Percentiles rank a stretch among this genome's conserved stretches.
These are phyloP conservation scores for Kodamaea lidongshanica DNA, from an alignment of 805 yeast genomes.

Conservation along the genomic window DNA sequence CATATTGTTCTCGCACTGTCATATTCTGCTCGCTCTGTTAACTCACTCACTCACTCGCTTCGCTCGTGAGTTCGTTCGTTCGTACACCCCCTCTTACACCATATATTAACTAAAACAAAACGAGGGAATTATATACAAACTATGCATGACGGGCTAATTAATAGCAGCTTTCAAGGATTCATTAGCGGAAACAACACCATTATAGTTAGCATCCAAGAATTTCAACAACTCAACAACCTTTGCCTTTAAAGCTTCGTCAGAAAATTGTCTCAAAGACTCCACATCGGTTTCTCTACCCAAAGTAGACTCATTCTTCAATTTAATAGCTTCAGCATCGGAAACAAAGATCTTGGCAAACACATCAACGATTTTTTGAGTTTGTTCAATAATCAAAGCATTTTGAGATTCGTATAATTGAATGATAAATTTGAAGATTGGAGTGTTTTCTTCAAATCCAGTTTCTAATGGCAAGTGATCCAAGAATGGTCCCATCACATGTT, in stretches of 20 bases:
- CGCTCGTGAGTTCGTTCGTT: too few species aligned
- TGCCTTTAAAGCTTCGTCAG: constrained; percentile 54
- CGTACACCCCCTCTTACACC: too few species aligned
- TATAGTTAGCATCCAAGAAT: constrained; percentile 58
- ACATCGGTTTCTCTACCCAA: constrained; percentile 80
- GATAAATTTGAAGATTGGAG: constrained; percentile 78
- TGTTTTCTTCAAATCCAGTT: constrained; percentile 87
- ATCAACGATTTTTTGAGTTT: constrained; percentile 59
- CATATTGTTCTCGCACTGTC: too few species aligned
- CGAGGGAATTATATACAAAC: constrained; percentile 4
- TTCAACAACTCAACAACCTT: constrained; percentile 67
- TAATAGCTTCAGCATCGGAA: constrained; percentile 69
- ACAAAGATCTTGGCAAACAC: constrained; percentile 65
- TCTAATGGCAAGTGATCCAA: constrained; percentile 77
- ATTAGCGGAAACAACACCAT: constrained; percentile 56
- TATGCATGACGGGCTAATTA: constrained; percentile 2
- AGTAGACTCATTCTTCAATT: constrained; percentile 65
- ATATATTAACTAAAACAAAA: constrained; percentile 5
- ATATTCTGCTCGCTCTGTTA: too few species aligned
- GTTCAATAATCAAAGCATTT: constrained; percentile 46
- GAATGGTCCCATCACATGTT: constrained; percentile 67
- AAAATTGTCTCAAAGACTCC: constrained; percentile 75
- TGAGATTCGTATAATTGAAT: constrained; percentile 63
- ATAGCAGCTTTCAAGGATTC: constrained; percentile 38
- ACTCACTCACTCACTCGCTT: too few species aligned